A percentile compares a stretch with the other conserved stretches of the same genome.
Conservation (phyloP, 805 yeast species). For the Saturnispora galanensis region DNA sequence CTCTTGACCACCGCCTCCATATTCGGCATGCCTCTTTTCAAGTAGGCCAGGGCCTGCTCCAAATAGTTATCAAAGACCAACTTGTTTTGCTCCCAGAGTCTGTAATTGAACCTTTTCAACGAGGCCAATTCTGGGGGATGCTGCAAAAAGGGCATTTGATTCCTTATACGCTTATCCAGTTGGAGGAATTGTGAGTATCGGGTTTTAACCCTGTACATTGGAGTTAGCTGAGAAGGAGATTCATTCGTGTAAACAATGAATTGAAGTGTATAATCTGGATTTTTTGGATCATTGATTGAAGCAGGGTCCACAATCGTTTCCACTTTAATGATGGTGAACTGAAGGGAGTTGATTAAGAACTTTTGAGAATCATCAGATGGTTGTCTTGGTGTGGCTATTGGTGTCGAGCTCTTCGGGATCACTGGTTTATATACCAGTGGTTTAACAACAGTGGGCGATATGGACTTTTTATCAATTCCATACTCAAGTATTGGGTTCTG, state of each 20-base stretch:
- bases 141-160: constrained; percentile 23
- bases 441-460: too few species aligned
- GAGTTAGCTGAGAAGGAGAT: constrained; percentile 43
- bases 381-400: background rate
- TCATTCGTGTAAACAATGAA: constrained; percentile 56
- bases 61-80: constrained; percentile 24
- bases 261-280: constrained; percentile 51
- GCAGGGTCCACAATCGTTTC: constrained; percentile 24
- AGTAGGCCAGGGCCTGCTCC: constrained; percentile 15
- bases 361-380: constrained; percentile 14
- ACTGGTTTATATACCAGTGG: too few species aligned
- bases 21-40: constrained; percentile 10
- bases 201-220: constrained; percentile 59
- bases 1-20: constrained; percentile 13
- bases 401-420: background rate
- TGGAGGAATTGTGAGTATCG: constrained; percentile 46
- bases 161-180: constrained; percentile 54
- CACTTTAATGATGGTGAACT: constrained; percentile 24
- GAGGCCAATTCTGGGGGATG: constrained; percentile 21
- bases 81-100: constrained; percentile 27
- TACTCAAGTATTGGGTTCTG: too few species aligned
- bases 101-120: constrained; percentile 19
- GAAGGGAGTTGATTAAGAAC: constrained; percentile 22
- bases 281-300: constrained; percentile 21
- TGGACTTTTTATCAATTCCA: too few species aligned